phyloP scores from a whole-genome alignment of 2,329 filamentous ascomycete species.

The Claviceps sp. region DNA sequence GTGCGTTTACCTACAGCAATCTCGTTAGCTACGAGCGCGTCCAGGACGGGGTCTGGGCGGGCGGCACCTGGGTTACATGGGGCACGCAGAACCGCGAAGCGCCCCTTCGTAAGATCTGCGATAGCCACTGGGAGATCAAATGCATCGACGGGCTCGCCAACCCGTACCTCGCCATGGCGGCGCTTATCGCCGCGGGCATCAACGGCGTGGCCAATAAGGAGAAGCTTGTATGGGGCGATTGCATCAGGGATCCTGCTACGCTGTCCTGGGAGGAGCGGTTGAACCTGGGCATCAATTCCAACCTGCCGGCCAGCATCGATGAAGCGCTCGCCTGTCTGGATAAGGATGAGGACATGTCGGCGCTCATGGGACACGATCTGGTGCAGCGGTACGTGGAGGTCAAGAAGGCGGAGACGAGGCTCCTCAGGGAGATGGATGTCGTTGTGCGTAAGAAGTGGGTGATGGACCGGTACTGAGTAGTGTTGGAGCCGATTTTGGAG shows the following conservation, averaged over 20 bases:
- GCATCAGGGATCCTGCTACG: constrained; percentile 36
- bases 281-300: constrained; percentile 37
- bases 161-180: constrained; percentile 47
- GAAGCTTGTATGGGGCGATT: constrained; percentile 37
- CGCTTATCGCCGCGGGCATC: constrained; percentile 19
- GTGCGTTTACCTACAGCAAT: constrained; percentile 55
- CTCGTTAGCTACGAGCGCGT: constrained; percentile 56
- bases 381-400: constrained; percentile 43
- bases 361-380: constrained; percentile 33
- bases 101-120: constrained; percentile 53
- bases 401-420: constrained; percentile 43
- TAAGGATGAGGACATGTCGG: constrained; percentile 30
- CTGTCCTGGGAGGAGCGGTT: constrained; percentile 34
- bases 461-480: constrained; percentile 44
- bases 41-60: constrained; percentile 58
- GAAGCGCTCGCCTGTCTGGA: constrained; percentile 41
- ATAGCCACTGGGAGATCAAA: constrained; percentile 65
- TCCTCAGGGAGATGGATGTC: constrained; percentile 28
- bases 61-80: constrained; percentile 69
- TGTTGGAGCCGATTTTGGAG: neutral
- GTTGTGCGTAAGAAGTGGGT: constrained; percentile 42
- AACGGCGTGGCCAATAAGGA: constrained; percentile 16
- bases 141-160: constrained; percentile 70
- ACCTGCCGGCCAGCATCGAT: constrained; percentile 39
- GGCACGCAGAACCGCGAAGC: constrained; percentile 70